These are phyloP conservation scores for Fistulinella prunicolor DNA, from an alignment of 768 basidiomycete species.

Conservation along the genomic window DNA sequence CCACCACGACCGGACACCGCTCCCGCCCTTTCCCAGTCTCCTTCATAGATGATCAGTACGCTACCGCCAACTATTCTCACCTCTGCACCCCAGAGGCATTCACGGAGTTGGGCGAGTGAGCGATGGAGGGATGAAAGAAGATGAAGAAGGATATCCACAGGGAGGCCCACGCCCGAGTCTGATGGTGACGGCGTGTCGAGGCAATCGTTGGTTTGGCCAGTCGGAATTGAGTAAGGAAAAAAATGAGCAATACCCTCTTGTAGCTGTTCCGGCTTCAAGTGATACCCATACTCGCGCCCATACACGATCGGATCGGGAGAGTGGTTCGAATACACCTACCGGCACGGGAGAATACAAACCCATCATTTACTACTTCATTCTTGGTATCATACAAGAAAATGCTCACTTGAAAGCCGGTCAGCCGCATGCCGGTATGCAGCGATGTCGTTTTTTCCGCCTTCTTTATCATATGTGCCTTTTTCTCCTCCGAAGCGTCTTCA, in stretches of 20 bases:
- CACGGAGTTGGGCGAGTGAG: conserved; percentile 50
- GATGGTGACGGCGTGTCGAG: conserved; percentile 1
- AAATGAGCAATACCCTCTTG: conserved; percentile 74
- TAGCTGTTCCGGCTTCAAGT: conserved; percentile 65
- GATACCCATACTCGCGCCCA: conserved; percentile 76
- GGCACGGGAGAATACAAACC: too few species aligned
- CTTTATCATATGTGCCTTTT: conserved; percentile 73
- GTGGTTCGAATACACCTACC: conserved; percentile 69
- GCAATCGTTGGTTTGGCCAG: conserved; percentile 8
- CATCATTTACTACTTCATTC: too few species aligned
- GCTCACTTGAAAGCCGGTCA: conserved; percentile 90
- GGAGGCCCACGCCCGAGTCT: conserved; percentile 47
- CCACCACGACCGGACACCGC: conserved; percentile 37
- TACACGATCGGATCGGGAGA: conserved; percentile 56
- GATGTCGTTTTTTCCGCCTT: conserved; percentile 71
- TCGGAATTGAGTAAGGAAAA: conserved; percentile 54
- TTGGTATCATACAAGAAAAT: too few species aligned
- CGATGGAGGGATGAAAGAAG: conserved; percentile 55
- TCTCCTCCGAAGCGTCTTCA: conserved; percentile 61
- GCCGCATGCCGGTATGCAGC: conserved; percentile 66
- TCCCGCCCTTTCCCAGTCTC: conserved; percentile 42
- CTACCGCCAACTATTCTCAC: conserved; percentile 82
- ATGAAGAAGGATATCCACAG: conserved; percentile 47
- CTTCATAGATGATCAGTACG: conserved; percentile 79
- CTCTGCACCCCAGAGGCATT: conserved; percentile 51